Base-by-base conservation (phyloP, 495 filamentous ascomycete species). In the Delitschia confertaspora region DNA sequence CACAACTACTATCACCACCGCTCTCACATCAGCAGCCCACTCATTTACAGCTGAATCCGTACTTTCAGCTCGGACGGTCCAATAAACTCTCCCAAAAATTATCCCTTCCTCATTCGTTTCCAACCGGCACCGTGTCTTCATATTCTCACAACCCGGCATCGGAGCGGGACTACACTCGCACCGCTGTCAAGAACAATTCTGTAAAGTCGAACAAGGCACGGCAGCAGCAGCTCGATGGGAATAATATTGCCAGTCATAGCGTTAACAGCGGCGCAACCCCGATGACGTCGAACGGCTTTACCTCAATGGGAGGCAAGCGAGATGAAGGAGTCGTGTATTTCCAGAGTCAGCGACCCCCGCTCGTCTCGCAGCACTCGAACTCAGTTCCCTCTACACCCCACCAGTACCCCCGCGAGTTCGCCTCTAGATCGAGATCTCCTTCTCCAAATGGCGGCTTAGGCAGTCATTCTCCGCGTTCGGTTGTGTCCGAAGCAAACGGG, bases 331-430 rank as follows among this genome's bases (percentile, higher is more conserved):
- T 16, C 13, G 4, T 21, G 37, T 43, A 42, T 31, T 38, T 43
- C 6, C 40, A 41, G 10, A 14, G 37, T 25, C 31, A 47, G 14
- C 51, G 63, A 23, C 62, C 63, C 22, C 50, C 54, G 3, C 42
- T 62, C 1, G 49, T 56, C 14, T 63, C 76, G 10, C 69, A 80
- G 25, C 87, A 93, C 45, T 93, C 91, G 8, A 93, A 72, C 58
- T 96, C 91, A 13, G 79, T 98, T 16, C 91, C 91, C 0, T 93
- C 91, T 3, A 98, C 91, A 0, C 91, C 91, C 3, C 87, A 86
- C 47, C 88, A 95, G 59, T 80, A 85, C 60, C 73, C 87, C 52
- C 78, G 86, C 51, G 82, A 86, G 52, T 80, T 86, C 56, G 83
- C 83, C 13, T 87, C 84, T 47, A 77, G 79, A 58, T 89, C 85